Conservation (phyloP, 495 filamentous ascomycete species). For the Cladorrhinum samala region DNA sequence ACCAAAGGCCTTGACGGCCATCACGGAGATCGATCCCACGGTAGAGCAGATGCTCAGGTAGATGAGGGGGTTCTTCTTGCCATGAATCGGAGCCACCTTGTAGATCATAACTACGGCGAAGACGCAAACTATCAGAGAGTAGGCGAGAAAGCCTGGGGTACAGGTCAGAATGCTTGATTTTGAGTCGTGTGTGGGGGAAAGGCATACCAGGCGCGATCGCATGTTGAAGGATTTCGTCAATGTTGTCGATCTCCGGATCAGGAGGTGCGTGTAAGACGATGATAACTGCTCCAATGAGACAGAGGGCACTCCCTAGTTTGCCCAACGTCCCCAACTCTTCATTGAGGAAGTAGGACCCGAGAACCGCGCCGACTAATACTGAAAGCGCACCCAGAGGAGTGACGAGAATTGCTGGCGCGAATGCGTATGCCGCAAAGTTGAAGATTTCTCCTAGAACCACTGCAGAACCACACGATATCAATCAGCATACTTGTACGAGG, state of each 20-base stretch:
- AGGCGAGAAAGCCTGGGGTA: constrained; percentile 72
- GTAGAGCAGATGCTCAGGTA: constrained; percentile 97
- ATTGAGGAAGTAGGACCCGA: constrained; percentile 89
- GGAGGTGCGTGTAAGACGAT: constrained; percentile 97
- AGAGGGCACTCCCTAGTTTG: constrained; percentile 92
- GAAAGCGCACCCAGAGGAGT: constrained; percentile 89
- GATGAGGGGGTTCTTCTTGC: constrained; percentile 90
- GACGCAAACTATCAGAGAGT: constrained; percentile 62
- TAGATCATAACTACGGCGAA: constrained; percentile 96
- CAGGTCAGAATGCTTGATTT: constrained; percentile 24
- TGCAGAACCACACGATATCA: constrained; percentile 24
- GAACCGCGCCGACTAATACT: constrained; percentile 88
- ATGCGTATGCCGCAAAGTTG: constrained; percentile 97
- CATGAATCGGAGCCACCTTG: constrained; percentile 77
- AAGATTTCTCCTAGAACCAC: constrained; percentile 83
- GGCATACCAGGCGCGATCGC: constrained; percentile 75
- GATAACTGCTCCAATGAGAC: constrained; percentile 90
- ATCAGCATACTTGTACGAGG: neutral
- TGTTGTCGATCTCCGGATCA: constrained; percentile 78
- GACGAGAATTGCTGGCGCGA: constrained; percentile 94
- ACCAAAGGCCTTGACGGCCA: constrained; percentile 97
- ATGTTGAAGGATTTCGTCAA: constrained; percentile 82
- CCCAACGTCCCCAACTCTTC: constrained; percentile 84
- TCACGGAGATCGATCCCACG: constrained; percentile 93
- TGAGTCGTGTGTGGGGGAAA: no score